Conservation (phyloP, 2,329 filamentous ascomycete genomes). For the Fusarium circinatum region DNA sequence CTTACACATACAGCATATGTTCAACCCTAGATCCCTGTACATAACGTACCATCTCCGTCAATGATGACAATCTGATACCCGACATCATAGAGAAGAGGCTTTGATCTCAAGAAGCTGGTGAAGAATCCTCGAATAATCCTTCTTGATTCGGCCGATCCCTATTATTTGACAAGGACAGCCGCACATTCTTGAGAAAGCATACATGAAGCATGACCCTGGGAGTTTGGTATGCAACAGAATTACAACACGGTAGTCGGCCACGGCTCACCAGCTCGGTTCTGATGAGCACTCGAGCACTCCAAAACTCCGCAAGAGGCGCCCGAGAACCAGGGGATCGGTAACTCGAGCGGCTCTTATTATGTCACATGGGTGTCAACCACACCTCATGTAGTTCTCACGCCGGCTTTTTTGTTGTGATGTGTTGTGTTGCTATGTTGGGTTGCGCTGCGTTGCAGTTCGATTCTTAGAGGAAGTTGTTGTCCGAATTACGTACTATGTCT, state of each 20-base stretch:
- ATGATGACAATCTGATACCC: conserved; percentile 19
- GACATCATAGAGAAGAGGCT: neutral
- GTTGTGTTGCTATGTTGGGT: neutral
- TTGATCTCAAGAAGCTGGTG: neutral
- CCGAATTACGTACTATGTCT: neutral
- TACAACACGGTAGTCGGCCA: neutral
- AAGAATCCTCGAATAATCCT: neutral
- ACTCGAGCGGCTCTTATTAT: conserved; percentile 9
- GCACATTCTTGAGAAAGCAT: neutral
- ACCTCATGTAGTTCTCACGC: neutral
- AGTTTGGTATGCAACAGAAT: neutral
- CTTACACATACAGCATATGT: neutral
- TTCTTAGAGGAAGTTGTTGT: neutral
- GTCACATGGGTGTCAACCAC: neutral
- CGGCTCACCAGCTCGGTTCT: neutral
- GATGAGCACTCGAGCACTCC: neutral
- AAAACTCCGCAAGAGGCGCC: neutral
- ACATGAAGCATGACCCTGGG: neutral
- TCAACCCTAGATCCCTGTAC: conserved; percentile 15
- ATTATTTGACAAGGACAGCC: neutral
- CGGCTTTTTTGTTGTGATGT: neutral
- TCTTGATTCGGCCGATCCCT: neutral
- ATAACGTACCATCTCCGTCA: neutral
- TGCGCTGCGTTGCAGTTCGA: neutral
- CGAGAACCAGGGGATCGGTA: conserved; percentile 29